Evolutionary conservation across 805 yeast species (phyloP).

Genomic region (Metschnikowia bowlesiae): DNA sequence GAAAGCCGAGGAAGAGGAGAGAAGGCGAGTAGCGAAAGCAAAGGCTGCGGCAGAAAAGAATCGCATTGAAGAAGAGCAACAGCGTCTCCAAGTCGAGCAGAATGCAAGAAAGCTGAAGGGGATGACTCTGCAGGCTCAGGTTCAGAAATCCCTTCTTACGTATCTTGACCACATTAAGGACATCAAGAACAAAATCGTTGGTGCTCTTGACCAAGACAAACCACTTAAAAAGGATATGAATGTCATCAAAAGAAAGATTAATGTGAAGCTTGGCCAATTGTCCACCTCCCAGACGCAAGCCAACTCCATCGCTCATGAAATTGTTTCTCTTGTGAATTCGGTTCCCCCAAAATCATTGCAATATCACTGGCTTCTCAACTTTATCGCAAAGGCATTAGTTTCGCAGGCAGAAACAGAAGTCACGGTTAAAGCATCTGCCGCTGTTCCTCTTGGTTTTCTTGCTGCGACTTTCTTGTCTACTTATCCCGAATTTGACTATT

Average conservation of each 20-base stretch:
- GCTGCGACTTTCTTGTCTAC: conserved; percentile 48
- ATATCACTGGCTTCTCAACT: conserved; percentile 72
- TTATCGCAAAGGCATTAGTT: conserved; percentile 78
- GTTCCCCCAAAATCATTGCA: conserved; percentile 47
- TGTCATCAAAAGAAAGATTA: conserved; percentile 67
- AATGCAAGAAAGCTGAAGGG: conserved; percentile 24
- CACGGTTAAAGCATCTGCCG: conserved; percentile 68
- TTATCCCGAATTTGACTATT: conserved; percentile 50
- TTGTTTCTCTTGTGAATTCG: conserved; percentile 46
- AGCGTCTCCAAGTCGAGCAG: conserved; percentile 13
- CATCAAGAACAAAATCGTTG: conserved; percentile 58
- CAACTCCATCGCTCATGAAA: conserved; percentile 44
- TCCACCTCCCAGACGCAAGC: conserved; percentile 68
- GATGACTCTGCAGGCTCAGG: conserved; percentile 27
- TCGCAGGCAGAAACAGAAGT: conserved; percentile 94
- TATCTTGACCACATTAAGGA: conserved; percentile 50
- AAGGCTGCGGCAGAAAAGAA: conserved; percentile 16
- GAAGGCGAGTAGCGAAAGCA: conserved; percentile 7
- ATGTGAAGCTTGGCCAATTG: conserved; percentile 88
- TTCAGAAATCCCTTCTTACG: conserved; percentile 42
- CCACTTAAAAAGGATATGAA: conserved; percentile 51
- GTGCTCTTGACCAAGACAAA: conserved; percentile 47
- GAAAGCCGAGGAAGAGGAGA: conserved; percentile 12
- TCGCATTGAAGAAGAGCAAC: conserved; percentile 14
- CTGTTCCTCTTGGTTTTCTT: conserved; percentile 73